Percentiles rank a stretch among this genome's conserved stretches.
These are phyloP conservation scores for Coemansia sp. DNA, from an alignment of 371 early-diverging fungal species.

Conservation along the genomic window DNA sequence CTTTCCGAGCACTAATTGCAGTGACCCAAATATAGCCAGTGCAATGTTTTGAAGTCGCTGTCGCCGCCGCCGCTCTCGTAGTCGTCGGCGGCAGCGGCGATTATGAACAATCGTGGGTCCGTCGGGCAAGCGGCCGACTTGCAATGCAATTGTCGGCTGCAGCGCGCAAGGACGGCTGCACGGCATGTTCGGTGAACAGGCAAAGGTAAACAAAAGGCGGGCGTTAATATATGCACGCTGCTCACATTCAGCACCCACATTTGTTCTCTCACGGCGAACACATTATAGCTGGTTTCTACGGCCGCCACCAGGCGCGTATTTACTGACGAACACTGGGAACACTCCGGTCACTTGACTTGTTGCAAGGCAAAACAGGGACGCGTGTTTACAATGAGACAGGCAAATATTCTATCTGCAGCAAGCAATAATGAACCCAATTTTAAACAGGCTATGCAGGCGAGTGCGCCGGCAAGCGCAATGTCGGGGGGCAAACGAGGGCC, in stretches of 20 bases:
- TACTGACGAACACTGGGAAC: neutral
- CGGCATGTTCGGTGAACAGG: neutral
- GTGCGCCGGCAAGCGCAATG: constrained; percentile 6
- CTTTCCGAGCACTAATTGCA: neutral
- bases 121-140: neutral
- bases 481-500: neutral
- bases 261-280: neutral
- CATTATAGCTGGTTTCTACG: constrained; percentile 6
- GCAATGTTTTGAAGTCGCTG: neutral
- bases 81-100: neutral
- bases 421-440: neutral
- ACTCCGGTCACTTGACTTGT: constrained; percentile 7
- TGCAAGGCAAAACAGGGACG: neutral
- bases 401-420: neutral
- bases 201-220: neutral
- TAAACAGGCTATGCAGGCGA: neutral
- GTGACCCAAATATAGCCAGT: neutral
- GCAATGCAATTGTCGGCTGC: neutral
- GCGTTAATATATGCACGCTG: constrained; percentile 1
- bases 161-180: neutral
- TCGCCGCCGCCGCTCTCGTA: neutral
- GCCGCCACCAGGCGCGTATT: neutral
- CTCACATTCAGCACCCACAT: neutral
- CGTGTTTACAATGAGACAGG: too few relatives aligned
- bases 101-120: neutral